Base-by-base conservation (phyloP, 2,329 filamentous ascomycete species). In the Penicillium occitanis region DNA sequence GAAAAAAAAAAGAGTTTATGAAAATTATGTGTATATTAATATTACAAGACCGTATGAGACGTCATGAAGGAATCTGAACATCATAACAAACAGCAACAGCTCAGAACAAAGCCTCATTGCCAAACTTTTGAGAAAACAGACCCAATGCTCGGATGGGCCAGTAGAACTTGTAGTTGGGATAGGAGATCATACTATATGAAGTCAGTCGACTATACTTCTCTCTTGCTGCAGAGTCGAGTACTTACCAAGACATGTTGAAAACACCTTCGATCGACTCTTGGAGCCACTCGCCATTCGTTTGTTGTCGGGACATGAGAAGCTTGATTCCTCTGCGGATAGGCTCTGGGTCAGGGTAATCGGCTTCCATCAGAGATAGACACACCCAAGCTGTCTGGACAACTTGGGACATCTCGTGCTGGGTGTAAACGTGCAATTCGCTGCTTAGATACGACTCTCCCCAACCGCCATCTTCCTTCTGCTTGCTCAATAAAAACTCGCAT, bases 151-250 rank as follows among this genome's bases (percentile, higher is more conserved):
- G 96, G 76, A 98, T 91, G 0, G 94, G 89, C 79, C 97, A 99
- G 66, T 90, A 91, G 77, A 97, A 95, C 82, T 98, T 99, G 84
- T 99, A 99, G 83, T 99, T 99, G 51, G 94, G 94, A 75, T 99
- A 99, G 0, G 92, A 95, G 70, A 99, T 99, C 92, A 97, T 98
- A 84, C 88, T 89, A 73, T 67, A 28, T 40, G 35, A 60, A 35
- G 67, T 74, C 68, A 76, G 73, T 40, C 65, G 19, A 19, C 19
- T 19, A 71, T 51, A 69, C 65, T 66, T 10, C 7, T 8, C 7
- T 7, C 14, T 44, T 28, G 28, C 4, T 17, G 28, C 22, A 44
- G 4, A 17, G 13, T 1, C 2, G n/a, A 37, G 40, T 44, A 85
- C 86, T 81, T 77, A 89, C 87, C 94, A 98, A 73, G 90, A 95